phyloP scores from a whole-genome alignment of 345 rosid genomes.

The Dipteronia dyeriana region DNA sequence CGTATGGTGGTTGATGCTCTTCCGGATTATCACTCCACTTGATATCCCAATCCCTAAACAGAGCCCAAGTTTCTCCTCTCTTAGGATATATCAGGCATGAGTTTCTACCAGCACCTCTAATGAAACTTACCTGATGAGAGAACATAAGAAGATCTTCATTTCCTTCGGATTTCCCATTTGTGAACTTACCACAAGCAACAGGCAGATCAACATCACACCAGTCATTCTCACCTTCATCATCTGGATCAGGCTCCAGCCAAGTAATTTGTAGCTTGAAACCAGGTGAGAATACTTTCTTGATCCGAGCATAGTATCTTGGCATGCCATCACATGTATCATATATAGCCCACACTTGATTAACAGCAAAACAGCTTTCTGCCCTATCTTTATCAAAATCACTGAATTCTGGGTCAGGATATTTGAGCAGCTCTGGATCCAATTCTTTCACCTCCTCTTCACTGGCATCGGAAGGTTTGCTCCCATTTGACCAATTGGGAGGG shows the following conservation, averaged over 20 bases:
- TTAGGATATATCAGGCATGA: slow-evolving; percentile 55
- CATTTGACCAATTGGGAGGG: slow-evolving; percentile 39
- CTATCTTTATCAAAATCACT: slow-evolving; percentile 55
- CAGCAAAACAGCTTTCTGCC: slow-evolving; percentile 54
- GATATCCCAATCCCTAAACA: slow-evolving; percentile 71
- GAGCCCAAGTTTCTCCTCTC: slow-evolving; percentile 87
- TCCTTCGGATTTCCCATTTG: slow-evolving; percentile 35
- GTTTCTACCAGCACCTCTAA: slow-evolving; percentile 20
- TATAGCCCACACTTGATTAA: slow-evolving; percentile 78
- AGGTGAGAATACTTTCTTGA: slow-evolving; percentile 53
- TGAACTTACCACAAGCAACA: slow-evolving; percentile 65
- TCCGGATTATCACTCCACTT: slow-evolving; percentile 53
- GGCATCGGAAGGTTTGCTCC: slow-evolving; percentile 14
- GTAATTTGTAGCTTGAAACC: slow-evolving; percentile 62
- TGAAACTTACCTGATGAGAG: slow-evolving; percentile 51
- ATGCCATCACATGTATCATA: slow-evolving; percentile 74
- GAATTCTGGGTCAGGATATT: slow-evolving; percentile 74
- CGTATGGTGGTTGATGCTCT: slow-evolving; percentile 46
- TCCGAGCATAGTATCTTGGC: slow-evolving; percentile 79
- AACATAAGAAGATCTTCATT: slow-evolving; percentile 55
- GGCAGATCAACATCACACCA: slow-evolving; percentile 54
- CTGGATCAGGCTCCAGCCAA: slow-evolving; percentile 74
- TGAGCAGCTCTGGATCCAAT: slow-evolving; percentile 12
- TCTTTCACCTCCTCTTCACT: slow-evolving; percentile 16
- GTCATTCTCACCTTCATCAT: slow-evolving; percentile 30